Evolutionary conservation across 306 rosid genomes (phyloP).

Genomic region (Vigna nakashimae): DNA sequence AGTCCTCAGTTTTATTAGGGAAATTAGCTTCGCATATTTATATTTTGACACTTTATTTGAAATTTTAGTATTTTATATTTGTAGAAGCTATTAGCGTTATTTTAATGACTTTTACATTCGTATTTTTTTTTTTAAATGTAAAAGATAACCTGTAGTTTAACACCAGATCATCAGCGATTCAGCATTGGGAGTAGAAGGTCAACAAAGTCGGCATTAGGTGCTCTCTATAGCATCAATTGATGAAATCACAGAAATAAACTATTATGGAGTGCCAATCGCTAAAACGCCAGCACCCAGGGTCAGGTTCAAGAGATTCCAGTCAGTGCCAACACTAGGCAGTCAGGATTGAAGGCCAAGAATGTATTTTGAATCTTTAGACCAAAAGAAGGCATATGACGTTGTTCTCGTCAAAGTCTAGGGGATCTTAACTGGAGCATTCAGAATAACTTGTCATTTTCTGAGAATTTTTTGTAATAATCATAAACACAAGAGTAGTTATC

Average conservation of each 20-base stretch:
- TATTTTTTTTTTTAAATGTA: not conserved
- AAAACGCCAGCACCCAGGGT: not conserved
- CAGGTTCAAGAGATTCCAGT: not conserved
- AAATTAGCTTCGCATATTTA: not conserved
- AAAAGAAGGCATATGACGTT: not conserved
- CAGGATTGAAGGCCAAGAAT: too few relatives aligned
- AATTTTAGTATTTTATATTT: not conserved
- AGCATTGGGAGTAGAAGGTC: too few relatives aligned
- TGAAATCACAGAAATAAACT: not conserved
- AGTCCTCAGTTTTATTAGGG: not conserved
- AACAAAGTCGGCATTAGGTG: not conserved
- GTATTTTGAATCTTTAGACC: not conserved
- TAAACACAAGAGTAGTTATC: too few relatives aligned
- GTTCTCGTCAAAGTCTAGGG: too few relatives aligned
- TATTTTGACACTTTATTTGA: not conserved
- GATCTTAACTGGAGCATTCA: too few relatives aligned
- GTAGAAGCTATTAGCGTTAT: not conserved
- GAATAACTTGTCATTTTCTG: too few relatives aligned
- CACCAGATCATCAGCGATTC: too few relatives aligned
- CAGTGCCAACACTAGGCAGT: not conserved
- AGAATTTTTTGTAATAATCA: too few relatives aligned
- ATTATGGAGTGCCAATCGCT: not conserved
- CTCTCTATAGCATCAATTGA: not conserved
- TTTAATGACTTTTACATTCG: not conserved
- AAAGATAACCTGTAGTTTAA: not conserved